A percentile compares a stretch with the other conserved stretches of the same genome.
Evolutionary conservation across 352 stramenopile species (phyloP).

Genomic region (Blastocystis sp.): DNA sequence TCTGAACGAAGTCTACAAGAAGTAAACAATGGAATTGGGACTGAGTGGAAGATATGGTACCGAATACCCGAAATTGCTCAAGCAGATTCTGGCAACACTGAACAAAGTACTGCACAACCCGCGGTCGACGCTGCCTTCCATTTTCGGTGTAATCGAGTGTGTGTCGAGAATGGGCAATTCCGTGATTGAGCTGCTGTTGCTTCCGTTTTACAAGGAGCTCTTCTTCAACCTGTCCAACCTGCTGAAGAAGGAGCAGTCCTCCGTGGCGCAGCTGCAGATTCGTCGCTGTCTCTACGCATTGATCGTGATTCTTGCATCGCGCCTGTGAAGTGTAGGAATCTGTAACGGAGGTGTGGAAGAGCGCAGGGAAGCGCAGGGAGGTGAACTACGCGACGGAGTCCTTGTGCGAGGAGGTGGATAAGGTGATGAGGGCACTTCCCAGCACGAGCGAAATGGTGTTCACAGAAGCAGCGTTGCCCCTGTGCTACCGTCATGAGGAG

Average conservation of each 20-base stretch:
- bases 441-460: slow-evolving; percentile 22
- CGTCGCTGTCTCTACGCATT: slow-evolving; percentile 38
- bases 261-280: slow-evolving; percentile 28
- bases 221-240: not conserved
- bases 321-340: slow-evolving; percentile 6
- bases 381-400: not conserved
- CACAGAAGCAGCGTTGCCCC: slow-evolving; percentile 17
- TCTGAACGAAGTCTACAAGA: not conserved
- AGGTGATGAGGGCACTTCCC: not conserved
- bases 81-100: slow-evolving; percentile 30
- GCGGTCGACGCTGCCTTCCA: slow-evolving; percentile 12
- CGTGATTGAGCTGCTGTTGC: not conserved
- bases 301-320: not conserved
- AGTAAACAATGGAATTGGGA: not conserved
- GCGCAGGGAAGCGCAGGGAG: not conserved
- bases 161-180: not conserved
- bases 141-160: slow-evolving; percentile 38
- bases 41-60: not conserved
- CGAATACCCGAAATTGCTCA: slow-evolving; percentile 38
- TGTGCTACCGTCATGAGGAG: slow-evolving; percentile 45
- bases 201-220: slow-evolving; percentile 9
- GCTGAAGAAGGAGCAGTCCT: slow-evolving; percentile 7
- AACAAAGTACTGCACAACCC: slow-evolving; percentile 50
- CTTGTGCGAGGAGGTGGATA: slow-evolving; percentile 10
- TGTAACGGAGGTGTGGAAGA: not conserved